Conservation (phyloP, 179 eudicot species). For the Heliamphora pulchella region DNA sequence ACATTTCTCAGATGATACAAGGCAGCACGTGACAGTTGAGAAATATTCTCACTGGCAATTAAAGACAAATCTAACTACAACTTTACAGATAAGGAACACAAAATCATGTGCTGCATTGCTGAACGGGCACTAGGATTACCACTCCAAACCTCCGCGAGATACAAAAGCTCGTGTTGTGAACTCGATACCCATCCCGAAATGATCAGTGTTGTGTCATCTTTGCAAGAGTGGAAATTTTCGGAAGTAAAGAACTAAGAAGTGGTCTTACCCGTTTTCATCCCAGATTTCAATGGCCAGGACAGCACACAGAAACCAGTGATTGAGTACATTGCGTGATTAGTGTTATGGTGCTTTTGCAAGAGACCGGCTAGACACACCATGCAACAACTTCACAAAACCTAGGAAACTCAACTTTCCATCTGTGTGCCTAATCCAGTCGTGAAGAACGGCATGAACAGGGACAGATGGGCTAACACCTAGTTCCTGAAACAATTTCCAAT, state of each 20-base stretch:
- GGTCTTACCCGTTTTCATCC: background rate
- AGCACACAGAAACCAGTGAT: constrained; percentile 2
- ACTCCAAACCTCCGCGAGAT: background rate
- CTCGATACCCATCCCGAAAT: background rate
- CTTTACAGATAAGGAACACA: constrained; percentile 18
- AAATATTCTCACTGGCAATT: constrained; percentile 20
- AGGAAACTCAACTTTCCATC: constrained; percentile 82
- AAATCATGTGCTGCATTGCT: background rate
- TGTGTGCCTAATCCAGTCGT: constrained; percentile 68
- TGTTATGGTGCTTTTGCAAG: constrained; percentile 46
- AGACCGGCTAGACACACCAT: constrained; percentile 51
- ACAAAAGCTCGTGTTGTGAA: background rate
- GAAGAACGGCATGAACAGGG: constrained; percentile 67
- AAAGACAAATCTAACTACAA: constrained; percentile 16
- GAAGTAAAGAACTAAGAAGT: background rate
- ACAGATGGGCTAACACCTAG: constrained; percentile 58
- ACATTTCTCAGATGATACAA: background rate
- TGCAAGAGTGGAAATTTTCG: background rate
- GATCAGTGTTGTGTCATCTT: background rate
- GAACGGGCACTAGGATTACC: background rate
- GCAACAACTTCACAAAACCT: constrained; percentile 65
- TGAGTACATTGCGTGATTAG: background rate
- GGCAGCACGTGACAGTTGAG: background rate
- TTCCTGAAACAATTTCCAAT: constrained; percentile 39
- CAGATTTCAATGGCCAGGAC: constrained; percentile 3